phyloP scores from a whole-genome alignment of 768 basidiomycete genomes.

The Scleroderma citrinum region DNA sequence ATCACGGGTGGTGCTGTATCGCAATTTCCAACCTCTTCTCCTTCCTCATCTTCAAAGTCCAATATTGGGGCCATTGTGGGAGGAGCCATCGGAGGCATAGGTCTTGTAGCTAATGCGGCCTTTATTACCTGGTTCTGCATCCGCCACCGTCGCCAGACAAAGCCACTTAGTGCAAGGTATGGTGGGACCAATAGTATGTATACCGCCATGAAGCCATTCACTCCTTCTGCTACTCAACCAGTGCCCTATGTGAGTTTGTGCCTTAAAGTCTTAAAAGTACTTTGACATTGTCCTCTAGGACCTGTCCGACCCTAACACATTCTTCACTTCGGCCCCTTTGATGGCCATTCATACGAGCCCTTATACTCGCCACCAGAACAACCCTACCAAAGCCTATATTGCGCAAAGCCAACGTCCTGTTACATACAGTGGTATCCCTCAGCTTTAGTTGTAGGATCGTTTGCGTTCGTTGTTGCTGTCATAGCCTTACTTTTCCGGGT shows the following conservation, averaged over 20 bases:
- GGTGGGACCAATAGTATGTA: conserved; percentile 2
- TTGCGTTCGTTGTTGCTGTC: neutral
- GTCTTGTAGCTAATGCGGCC: conserved; percentile 37
- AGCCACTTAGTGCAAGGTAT: conserved; percentile 9
- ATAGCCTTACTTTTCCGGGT: no score
- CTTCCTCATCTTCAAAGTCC: conserved; percentile 4
- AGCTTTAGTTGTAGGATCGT: conserved; percentile 11
- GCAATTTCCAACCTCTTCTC: neutral
- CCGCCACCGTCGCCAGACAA: conserved; percentile 18
- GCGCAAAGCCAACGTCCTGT: conserved; percentile 5
- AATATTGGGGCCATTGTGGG: conserved; percentile 52
- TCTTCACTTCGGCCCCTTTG: conserved; percentile 22
- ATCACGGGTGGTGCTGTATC: no score
- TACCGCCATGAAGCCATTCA: conserved; percentile 6
- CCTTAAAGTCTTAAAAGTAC: neutral
- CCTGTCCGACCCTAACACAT: conserved; percentile 33
- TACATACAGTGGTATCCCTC: conserved; percentile 21
- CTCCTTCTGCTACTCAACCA: conserved; percentile 10
- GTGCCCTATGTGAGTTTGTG: conserved; percentile 26
- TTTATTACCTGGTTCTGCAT: conserved; percentile 35
- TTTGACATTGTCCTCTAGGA: conserved; percentile 19
- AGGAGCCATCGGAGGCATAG: conserved; percentile 35
- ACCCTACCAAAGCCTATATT: conserved; percentile 9
- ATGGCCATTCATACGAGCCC: conserved; percentile 6
- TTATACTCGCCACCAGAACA: conserved; percentile 3